Base-by-base conservation (phyloP, 495 filamentous ascomycete genomes). In the Xanthoparmelia taractica region DNA sequence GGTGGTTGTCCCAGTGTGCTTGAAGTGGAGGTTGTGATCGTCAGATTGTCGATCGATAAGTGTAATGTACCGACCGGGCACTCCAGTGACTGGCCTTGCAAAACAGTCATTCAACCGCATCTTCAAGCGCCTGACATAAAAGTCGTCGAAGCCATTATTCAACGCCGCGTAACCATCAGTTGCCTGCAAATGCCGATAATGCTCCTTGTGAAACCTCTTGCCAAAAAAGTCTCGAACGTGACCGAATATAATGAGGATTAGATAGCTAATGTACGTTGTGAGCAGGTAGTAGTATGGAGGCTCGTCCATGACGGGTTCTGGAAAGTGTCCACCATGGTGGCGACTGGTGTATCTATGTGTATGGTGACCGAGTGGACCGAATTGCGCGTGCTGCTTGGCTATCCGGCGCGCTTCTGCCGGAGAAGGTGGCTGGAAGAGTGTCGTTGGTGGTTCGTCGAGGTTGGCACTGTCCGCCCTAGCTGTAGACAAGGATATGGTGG, bases 141-240 rank as follows among this genome's bases (percentile, higher is more conserved):
- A 98, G 75, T 91, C 97, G 77, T 98, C 94, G 69, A 98, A 98
- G 75, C 97, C 94, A 67, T 90, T 95, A 74, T 97, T 97, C 68
- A 98, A 79, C n/a, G 94, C 90, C 23, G 92, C 94, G 73, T 96
- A 97, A 48, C 94, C 94, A 74, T 97, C 89, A 58, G 82, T 78
- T 29, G 84, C 82, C 72, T 87, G 90, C 68, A 98, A 76, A 68
- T 96, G 87, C 69, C 83, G 84, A 75, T 98, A 98, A 61, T 87
- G 79, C 58, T 87, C 84, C 68, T 91, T 82, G 70, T 87, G 85
- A 75, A 97, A 96, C 29, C 91, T 84, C 78, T 97, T 97, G 68
- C 95, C 94, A 72, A 98, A 98, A 75, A 96, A 98, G 75, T 98
- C 94, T 67, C 94, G 85, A 43, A 96, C 84, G 72, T 98, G 94